A percentile compares a stretch with the other conserved stretches of the same genome.
Conservation (phyloP, 257 asterid species). For the Pogostemon cablin region DNA sequence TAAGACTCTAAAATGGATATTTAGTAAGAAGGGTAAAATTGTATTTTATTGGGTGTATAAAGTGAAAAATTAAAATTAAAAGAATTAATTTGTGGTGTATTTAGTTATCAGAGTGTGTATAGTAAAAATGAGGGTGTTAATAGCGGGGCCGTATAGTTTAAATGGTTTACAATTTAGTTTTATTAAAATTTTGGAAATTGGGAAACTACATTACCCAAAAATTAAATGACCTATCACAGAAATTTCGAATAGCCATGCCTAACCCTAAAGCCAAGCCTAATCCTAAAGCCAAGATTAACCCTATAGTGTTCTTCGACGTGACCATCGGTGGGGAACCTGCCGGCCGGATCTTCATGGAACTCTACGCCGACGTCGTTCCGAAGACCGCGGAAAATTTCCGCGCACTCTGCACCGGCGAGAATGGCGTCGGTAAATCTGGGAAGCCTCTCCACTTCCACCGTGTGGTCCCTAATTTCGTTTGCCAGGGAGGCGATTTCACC, state of each 20-base stretch:
- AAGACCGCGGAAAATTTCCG: slow-evolving; percentile 72
- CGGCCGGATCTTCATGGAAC: slow-evolving; percentile 73
- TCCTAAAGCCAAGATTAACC: slow-evolving; percentile 21
- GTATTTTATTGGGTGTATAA: too few species aligned
- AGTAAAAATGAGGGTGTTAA: too few species aligned
- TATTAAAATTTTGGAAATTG: too few species aligned
- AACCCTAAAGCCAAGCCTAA: slow-evolving; percentile 21
- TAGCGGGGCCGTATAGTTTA: too few species aligned
- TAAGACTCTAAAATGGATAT: too few species aligned
- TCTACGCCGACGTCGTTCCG: slow-evolving; percentile 57
- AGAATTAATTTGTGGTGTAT: too few species aligned
- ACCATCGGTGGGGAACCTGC: slow-evolving; percentile 57
- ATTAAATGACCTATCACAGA: not conserved
- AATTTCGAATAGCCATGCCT: slow-evolving; percentile 29
- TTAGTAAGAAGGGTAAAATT: too few species aligned
- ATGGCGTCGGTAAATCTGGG: slow-evolving; percentile 56
- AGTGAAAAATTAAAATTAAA: too few species aligned
- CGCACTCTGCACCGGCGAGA: slow-evolving; percentile 78
- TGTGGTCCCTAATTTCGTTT: slow-evolving; percentile 9
- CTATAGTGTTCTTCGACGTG: slow-evolving; percentile 73
- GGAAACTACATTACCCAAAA: not conserved
- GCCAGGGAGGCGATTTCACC: too few species aligned
- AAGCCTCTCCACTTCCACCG: slow-evolving; percentile 88
- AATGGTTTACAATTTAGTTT: too few species aligned
- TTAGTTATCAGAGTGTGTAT: too few species aligned